Evolutionary conservation across 257 asterid species (phyloP).

Genomic region (Solanum piurae): DNA sequence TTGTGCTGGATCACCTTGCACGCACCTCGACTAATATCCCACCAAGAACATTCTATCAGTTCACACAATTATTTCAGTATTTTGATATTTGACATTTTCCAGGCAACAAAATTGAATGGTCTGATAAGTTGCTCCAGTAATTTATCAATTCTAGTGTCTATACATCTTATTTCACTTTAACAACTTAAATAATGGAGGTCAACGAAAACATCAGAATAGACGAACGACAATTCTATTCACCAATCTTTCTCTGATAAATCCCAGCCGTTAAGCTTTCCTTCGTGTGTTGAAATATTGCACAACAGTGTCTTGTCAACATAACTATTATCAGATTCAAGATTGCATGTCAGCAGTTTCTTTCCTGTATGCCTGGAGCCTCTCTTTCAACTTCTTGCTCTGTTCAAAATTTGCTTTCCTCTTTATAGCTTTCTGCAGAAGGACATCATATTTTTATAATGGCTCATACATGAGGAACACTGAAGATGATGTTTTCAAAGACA

Average conservation of each 20-base stretch:
- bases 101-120: background rate
- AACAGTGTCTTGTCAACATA: background rate
- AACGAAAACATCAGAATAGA: background rate
- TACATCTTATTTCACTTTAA: background rate
- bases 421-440: slow-evolving; percentile 54
- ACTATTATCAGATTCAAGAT: background rate
- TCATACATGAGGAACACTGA: background rate
- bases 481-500: background rate
- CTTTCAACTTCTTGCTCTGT: slow-evolving; percentile 59
- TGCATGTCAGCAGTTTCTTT: slow-evolving; percentile 17
- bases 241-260: background rate
- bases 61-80: background rate
- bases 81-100: background rate
- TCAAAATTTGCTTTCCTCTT: slow-evolving; percentile 81
- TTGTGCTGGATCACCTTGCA: background rate
- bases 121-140: background rate
- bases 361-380: slow-evolving; percentile 32
- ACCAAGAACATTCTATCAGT: background rate
- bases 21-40: background rate
- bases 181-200: background rate
- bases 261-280: background rate
- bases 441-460: background rate
- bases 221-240: background rate
- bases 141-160: background rate
- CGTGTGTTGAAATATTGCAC: background rate